Percentiles rank a stretch among this genome's conserved stretches.
These are phyloP conservation scores for Daedaleopsis sinensis DNA, from an alignment of 768 basidiomycete genomes.

Conservation along the genomic window DNA sequence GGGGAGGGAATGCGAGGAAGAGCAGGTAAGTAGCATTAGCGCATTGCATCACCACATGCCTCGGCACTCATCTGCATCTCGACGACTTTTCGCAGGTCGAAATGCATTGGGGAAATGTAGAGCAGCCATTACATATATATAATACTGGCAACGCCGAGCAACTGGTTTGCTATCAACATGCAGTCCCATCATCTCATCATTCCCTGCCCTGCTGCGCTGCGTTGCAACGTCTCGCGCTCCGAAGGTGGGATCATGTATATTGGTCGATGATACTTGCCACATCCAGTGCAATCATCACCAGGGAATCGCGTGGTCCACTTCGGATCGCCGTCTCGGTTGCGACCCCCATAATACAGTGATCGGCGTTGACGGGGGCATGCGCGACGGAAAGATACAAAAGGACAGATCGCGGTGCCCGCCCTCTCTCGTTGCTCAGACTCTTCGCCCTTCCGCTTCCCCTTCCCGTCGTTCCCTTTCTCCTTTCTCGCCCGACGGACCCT, in stretches of 20 bases:
- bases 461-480: not conserved
- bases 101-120: too few species aligned
- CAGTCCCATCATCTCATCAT: not conserved
- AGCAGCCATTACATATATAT: too few species aligned
- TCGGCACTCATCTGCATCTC: too few species aligned
- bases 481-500: slow-evolving; percentile 14
- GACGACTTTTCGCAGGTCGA: too few species aligned
- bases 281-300: not conserved
- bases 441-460: not conserved
- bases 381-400: slow-evolving; percentile 19
- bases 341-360: too few species aligned
- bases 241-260: too few species aligned
- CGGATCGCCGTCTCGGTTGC: not conserved
- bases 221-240: not conserved
- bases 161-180: not conserved
- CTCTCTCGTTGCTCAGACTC: slow-evolving; percentile 3
- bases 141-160: too few species aligned
- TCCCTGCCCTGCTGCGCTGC: not conserved
- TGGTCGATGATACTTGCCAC: too few species aligned
- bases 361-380: not conserved
- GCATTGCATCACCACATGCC: too few species aligned
- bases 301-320: not conserved
- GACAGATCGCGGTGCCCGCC: not conserved
- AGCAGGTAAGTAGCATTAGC: too few species aligned
- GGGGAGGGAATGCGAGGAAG: too few species aligned